Base-by-base conservation (phyloP, 2,329 filamentous ascomycete species). In the Ophiognomonia clavigignenti-juglandacearum region DNA sequence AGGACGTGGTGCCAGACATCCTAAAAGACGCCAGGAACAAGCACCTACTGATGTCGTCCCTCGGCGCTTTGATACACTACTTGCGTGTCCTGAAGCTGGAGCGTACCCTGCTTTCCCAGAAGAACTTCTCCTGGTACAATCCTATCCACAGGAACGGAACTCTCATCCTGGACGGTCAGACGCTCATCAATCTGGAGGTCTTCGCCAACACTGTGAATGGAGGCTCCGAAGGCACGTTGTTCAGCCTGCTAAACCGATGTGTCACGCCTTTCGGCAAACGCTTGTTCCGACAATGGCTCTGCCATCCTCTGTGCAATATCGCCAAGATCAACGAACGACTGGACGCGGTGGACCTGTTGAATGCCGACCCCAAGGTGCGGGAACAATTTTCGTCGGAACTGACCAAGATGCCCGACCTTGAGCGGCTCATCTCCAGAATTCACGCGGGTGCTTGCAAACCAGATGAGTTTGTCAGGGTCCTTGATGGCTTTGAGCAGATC, bases 401-500 rank as follows among this genome's bases (percentile, higher is more conserved):
- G 59, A 85, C 83, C 51, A 95, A 90, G 66, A 85, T 98, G 75
- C 93, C 93, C 2, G 93, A 98, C 64, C 75, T 98, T 10, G 93
- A 98, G 65, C 80, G 93, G 32, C 77, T 97, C 38, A 95, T 97
- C 45, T 98, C 93, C 22, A 85, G 93, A 8, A 86, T 98, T 10
- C 93, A 98, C 59, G 93, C 93, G 1, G 88, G 88, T 1, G 82
- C 82, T n/a, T 96, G 91, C 69, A 88, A 83, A 60, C 80, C 90
- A 0, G 87, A 93, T 47, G 93, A 98, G 62, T 98, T 98, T 63
- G 82, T 97, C 38, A 86, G 84, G 39, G 92, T 97, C 0, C 74
- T 98, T 0, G 91, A 97, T 64, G 93, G 93, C 0, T 98, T 96
- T 57, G 93, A 97, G 69, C 92, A 96, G 66, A 97, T 98, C 38